Evolutionary conservation across 805 yeast species (phyloP).

Genomic region (Spathaspora boniae): DNA sequence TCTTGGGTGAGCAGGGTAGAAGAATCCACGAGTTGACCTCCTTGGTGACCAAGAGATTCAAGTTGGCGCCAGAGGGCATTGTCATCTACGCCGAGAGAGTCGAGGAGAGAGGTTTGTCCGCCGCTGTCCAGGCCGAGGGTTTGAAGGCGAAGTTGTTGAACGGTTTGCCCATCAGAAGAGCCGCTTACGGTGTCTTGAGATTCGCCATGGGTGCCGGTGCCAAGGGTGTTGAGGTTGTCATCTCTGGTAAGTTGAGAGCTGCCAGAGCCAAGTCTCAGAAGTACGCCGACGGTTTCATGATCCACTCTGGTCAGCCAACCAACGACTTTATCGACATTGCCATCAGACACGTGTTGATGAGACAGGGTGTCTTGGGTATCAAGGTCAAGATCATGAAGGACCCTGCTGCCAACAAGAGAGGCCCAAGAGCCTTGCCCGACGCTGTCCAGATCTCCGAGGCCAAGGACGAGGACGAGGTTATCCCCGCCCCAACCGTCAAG

Average conservation of each 20-base stretch:
- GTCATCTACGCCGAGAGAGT: slow-evolving; percentile 98
- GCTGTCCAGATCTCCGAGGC: slow-evolving; percentile 90
- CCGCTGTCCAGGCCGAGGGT: slow-evolving; percentile 99
- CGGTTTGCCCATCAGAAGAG: slow-evolving; percentile 99
- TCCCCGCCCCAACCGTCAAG: slow-evolving; percentile 79
- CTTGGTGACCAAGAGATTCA: slow-evolving; percentile 98
- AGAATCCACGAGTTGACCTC: slow-evolving; percentile 98
- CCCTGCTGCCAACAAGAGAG: slow-evolving; percentile 81
- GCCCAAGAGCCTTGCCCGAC: slow-evolving; percentile 94
- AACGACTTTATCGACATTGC: slow-evolving; percentile 97
- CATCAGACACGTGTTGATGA: slow-evolving; percentile 98
- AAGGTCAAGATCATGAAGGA: slow-evolving; percentile 99
- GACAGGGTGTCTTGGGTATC: slow-evolving; percentile 99
- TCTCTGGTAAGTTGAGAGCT: slow-evolving; percentile 99
- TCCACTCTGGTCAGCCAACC: slow-evolving; percentile 99
- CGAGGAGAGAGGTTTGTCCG: slow-evolving; percentile 98
- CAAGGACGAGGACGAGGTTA: slow-evolving; percentile 81
- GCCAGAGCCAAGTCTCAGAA: slow-evolving; percentile 99
- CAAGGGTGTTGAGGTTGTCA: slow-evolving; percentile 99
- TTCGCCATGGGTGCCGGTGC: slow-evolving; percentile 99
- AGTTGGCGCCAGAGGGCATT: slow-evolving; percentile 87
- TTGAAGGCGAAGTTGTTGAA: slow-evolving; percentile 95
- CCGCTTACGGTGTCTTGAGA: slow-evolving; percentile 99
- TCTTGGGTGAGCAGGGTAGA: slow-evolving; percentile 99
- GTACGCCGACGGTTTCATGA: slow-evolving; percentile 99